Evolutionary conservation across 148 eudicot genomes (phyloP).

Genomic region (Dysphania ambrosioides): DNA sequence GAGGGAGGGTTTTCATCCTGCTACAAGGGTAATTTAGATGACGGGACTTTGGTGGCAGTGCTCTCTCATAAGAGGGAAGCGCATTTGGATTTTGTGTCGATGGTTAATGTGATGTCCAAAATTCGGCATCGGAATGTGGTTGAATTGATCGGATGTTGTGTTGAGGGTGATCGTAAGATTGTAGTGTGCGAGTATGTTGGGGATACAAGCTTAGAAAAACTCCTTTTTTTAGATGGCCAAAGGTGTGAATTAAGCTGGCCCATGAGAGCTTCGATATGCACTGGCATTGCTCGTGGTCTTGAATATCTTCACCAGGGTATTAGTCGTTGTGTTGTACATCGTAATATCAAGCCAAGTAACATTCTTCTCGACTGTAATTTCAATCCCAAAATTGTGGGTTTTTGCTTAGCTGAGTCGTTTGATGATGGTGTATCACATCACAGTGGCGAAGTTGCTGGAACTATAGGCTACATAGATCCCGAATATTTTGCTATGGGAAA

Average conservation of each 20-base stretch:
- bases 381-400: conserved; percentile 58
- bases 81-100: neutral
- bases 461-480: conserved; percentile 58
- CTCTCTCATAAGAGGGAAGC: too few relatives aligned
- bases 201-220: conserved; percentile 39
- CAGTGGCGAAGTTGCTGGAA: conserved; percentile 50
- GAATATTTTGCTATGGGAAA: conserved; percentile 46
- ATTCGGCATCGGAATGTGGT: conserved; percentile 54
- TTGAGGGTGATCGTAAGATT: conserved; percentile 37
- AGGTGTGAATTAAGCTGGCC: conserved; percentile 39
- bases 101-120: conserved; percentile 40
- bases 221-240: conserved; percentile 28
- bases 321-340: conserved; percentile 46
- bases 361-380: conserved; percentile 51
- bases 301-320: conserved; percentile 60
- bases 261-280: conserved; percentile 49
- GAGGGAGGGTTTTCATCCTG: neutral
- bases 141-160: conserved; percentile 58
- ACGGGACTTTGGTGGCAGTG: conserved; percentile 6
- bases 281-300: conserved; percentile 60
- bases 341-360: conserved; percentile 64
- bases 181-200: conserved; percentile 53
- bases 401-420: conserved; percentile 51
- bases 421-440: conserved; percentile 50
- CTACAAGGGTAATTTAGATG: conserved; percentile 10